Base-by-base conservation (phyloP, 78 protist genomes). In the Planoprotostelium fungivorum region DNA sequence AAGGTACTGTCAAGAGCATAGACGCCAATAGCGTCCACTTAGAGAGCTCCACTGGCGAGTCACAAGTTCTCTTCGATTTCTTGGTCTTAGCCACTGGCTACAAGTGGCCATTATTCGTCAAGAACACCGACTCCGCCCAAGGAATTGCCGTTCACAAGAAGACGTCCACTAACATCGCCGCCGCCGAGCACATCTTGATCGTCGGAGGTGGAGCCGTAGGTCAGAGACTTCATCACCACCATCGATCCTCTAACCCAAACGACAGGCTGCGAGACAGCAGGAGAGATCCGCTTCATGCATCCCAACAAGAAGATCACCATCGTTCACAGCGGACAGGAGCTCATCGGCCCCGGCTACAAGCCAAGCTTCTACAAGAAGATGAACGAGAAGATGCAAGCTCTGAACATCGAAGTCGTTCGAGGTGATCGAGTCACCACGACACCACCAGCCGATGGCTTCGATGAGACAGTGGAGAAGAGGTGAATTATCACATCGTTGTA, bases 191-290 rank as follows among this genome's bases (percentile, higher is more conserved):
- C 16, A 84, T 91, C 0, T 25, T 88, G 5, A 85, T 91, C 34
- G 90, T 91, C 38, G 94, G 94, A 38, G 94, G 94, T 84, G 90
- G 91, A 73, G 85, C 89, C 9, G 89, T 88, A 25, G 73, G 73
- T 51, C 31, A 51, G 73, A 51, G 16, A 5, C 5, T 25, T 51
- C 5, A 51, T 51, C 5, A 5, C 16, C 31, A 51, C 16, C 5
- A 51, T 51, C 73, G 5, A 51, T 16, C 5, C 16, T 5, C 5
- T 51, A 16, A 25, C 73, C 5, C 5, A 25, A 51, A 25, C 31
- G 16, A 51, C 16, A 51, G 73, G 73, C 73, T 25, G 5, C 73
- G 73, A 51, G 73, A 5, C 16, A 25, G 73, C 73, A 5, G 73
- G 73, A 5, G 73, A 51, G 73, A 51, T 51, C 73, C 5, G 73